Evolutionary conservation across 306 rosid genomes (phyloP).

Genomic region (Notholithocarpus densiflorus): DNA sequence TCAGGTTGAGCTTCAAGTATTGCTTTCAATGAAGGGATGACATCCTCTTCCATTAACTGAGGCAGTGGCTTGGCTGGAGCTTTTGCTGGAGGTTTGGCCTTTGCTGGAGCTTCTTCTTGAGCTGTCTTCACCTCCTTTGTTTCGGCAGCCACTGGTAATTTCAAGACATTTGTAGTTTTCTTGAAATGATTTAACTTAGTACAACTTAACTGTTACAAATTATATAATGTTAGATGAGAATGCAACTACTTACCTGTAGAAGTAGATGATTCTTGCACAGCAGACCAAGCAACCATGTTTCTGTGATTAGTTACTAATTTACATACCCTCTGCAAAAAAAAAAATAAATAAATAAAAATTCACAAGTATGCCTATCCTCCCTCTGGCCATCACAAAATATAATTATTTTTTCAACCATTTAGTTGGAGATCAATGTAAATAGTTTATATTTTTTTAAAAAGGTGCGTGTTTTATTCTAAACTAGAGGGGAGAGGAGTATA

Average conservation of each 20-base stretch:
- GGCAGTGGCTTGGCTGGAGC: conserved; percentile 68
- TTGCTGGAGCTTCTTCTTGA: conserved; percentile 52
- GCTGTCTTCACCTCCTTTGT: conserved; percentile 51
- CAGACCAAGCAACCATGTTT: conserved; percentile 55
- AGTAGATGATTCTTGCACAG: conserved; percentile 85
- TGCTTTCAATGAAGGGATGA: conserved; percentile 72
- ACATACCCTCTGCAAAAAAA: conserved; percentile 37
- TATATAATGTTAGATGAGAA: background rate
- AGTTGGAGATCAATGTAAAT: no score
- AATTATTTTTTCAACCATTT: no score
- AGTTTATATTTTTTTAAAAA: no score
- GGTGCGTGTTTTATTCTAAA: no score
- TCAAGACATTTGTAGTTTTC: background rate
- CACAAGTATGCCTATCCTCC: background rate
- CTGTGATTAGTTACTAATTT: conserved; percentile 35
- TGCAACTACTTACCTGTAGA: conserved; percentile 48
- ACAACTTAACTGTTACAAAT: background rate
- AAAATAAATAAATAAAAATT: conserved; percentile 1
- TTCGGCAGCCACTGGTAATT: conserved; percentile 42
- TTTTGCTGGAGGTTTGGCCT: conserved; percentile 71
- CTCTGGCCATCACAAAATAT: no score
- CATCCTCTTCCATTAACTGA: conserved; percentile 88
- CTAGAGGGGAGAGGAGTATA: no score
- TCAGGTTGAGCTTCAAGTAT: conserved; percentile 70
- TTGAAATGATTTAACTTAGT: conserved; percentile 3